Evolutionary conservation across 352 stramenopile species (phyloP), one percentile per base, ranked within the genome.

Genomic region (Phytophthora citrophthora): DNA sequence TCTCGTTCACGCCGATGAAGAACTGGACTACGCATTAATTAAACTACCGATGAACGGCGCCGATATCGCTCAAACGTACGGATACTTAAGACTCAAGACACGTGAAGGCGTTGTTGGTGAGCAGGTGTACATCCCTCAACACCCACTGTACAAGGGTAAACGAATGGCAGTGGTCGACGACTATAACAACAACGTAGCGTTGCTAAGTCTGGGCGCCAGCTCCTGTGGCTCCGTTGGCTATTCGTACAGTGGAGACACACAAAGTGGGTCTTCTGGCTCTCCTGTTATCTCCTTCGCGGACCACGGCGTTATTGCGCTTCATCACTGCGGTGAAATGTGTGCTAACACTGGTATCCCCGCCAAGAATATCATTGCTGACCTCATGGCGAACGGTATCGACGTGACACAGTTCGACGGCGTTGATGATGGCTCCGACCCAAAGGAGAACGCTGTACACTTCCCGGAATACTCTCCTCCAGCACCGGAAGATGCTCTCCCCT

Each of bases 261-360:
- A 91, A 15, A 76, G 62, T 8, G 83, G 83, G 1, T 90, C 83
- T 2, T 91, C 83, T 0, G 83, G 83, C 0, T 86, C 83, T 6
- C 83, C 83, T 0, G 79, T 92, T 3, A 53, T 92, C 8, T 79
- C 76, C 13, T 70, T 65, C 4, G 18, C 55, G 0, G 79, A 89
- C 57, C 68, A 90, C 60, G 76, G 77, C 13, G 83, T 92, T 13
- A 64, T 90, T 34, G 83, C 81, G 15, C 65, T 92, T n/a, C 79
- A 92, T 57, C 83, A 89, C 48, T 92, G 83, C 57, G 83, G 83
- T 5, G 56, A 84, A 45, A 63, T 73, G 54, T 90, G 83, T 29
- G 65, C 67, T 4, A 92, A 92, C 43, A 84, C 75, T 1, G 83
- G 81, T 1, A 74, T 92, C 8, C 79, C 77, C 16, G 74, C 81